A percentile compares a stretch with the other conserved stretches of the same genome.
Conservation (phyloP, 2,329 filamentous ascomycete genomes). For the Hypomyces perniciosus region DNA sequence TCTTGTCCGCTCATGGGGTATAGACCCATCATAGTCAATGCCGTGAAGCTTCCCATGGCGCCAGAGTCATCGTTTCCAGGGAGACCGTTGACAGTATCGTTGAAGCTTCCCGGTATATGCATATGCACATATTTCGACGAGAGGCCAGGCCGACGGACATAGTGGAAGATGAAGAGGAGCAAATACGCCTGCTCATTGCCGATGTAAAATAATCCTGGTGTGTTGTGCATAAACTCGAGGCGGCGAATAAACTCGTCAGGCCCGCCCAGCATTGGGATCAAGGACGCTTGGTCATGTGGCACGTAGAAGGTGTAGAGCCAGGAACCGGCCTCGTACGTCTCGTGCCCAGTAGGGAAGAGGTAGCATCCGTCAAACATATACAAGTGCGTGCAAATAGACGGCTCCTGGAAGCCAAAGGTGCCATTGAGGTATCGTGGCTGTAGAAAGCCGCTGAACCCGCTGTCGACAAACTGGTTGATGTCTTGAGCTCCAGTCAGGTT, state of each 20-base stretch:
- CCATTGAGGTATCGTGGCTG: conserved; percentile 62
- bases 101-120: conserved; percentile 65
- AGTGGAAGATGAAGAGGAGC: conserved; percentile 55
- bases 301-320: conserved; percentile 67
- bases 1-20: conserved; percentile 50
- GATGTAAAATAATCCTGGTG: conserved; percentile 57
- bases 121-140: conserved; percentile 49
- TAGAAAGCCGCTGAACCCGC: conserved; percentile 52
- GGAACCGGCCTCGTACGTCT: conserved; percentile 62
- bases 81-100: conserved; percentile 54
- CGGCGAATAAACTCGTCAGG: conserved; percentile 50
- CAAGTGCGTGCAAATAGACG: conserved; percentile 32
- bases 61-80: conserved; percentile 50
- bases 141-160: conserved; percentile 56
- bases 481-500: conserved; percentile 37
- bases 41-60: conserved; percentile 48
- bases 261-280: conserved; percentile 54
- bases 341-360: conserved; percentile 21
- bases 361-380: conserved; percentile 40
- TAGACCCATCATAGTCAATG: conserved; percentile 46
- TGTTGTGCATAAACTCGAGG: conserved; percentile 59
- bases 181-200: conserved; percentile 56
- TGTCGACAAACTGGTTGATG: conserved; percentile 42
- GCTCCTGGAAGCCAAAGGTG: conserved; percentile 62
- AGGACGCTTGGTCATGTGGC: conserved; percentile 40